Evolutionary conservation across 139 green algal genomes (phyloP), one percentile per base, ranked within the genome.

Genomic region (Chlorella sp.): DNA sequence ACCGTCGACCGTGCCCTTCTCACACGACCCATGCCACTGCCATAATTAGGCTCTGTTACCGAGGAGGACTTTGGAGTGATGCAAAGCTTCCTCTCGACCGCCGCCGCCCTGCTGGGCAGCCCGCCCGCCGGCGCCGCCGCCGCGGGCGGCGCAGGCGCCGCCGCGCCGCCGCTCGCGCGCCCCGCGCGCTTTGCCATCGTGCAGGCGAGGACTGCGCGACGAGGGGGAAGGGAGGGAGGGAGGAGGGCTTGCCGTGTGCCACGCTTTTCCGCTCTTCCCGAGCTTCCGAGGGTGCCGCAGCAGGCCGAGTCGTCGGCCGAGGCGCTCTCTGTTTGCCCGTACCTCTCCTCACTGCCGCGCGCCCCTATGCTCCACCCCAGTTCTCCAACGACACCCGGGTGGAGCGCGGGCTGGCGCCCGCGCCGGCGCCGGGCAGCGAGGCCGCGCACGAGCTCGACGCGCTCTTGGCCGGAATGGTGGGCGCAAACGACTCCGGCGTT

Each of bases 361-460:
- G n/a, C 51, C 11, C 27, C 45, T 83, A 89, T n/a, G 68, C 61
- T 2, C 79, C 93, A 38, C 41, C 92, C 0, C 90, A 94, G 79
- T 94, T 94, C 84, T 86, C 70, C 70, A 92, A 91, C 62, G 87
- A 92, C 50, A 69, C 83, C 12, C 77, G 82, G 0, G 79, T 84
- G 53, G 90, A 94, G 85, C 80, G 23, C 23, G 70, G 77, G 31
- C 58, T 63, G 53, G 45, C 21, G 53, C 53, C 53, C 23, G 53
- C 53, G 23, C 53, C 42, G 31, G 56, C 31, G 14, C 65, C 62
- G 41, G 29, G 4, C 3, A 73, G 66, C 45, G 73, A 74, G 61
- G 68, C 74, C 33, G 62, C 53, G 62, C 23, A 38, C 12, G 62
- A 23, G 2, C 53, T 69, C 38, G 62, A 69, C 5, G 62, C 40